These are phyloP conservation scores for Ehretia macrophylla DNA, from an alignment of 257 asterid genomes.

Conservation along the genomic window DNA sequence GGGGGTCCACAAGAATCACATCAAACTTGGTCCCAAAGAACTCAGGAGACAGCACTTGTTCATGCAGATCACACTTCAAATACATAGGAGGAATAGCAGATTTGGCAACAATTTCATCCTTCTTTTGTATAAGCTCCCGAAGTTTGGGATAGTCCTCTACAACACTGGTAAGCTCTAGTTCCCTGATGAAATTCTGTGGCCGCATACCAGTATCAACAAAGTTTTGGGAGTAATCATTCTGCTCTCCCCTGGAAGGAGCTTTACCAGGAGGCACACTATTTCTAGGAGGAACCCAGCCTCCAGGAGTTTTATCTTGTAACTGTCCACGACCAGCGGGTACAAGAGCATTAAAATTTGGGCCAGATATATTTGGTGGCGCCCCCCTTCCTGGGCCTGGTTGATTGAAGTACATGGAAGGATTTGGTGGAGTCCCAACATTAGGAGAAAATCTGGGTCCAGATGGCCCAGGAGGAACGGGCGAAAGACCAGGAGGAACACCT, in stretches of 20 bases:
- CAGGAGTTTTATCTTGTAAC: constrained; percentile 62
- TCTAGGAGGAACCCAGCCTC: constrained; percentile 92
- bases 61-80: constrained; percentile 77
- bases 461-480: constrained; percentile 78
- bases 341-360: constrained; percentile 50
- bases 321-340: constrained; percentile 60
- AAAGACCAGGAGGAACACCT: constrained; percentile 71
- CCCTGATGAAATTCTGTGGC: constrained; percentile 95
- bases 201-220: constrained; percentile 99
- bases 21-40: constrained; percentile 94
- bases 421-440: constrained; percentile 59
- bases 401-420: constrained; percentile 56
- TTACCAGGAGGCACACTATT: constrained; percentile 71
- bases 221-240: constrained; percentile 98
- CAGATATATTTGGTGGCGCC: constrained; percentile 52
- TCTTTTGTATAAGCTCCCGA: constrained; percentile 93
- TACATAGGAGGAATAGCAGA: constrained; percentile 87
- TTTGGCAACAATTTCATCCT: constrained; percentile 89
- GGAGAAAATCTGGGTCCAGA: constrained; percentile 68
- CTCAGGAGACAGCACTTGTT: constrained; percentile 84
- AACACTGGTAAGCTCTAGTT: constrained; percentile 95
- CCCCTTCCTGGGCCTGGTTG: constrained; percentile 76
- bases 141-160: constrained; percentile 99
- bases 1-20: constrained; percentile 95
- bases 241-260: constrained; percentile 99